A percentile compares a stretch with the other conserved stretches of the same genome.
These are phyloP conservation scores for Actinomortierella wolfii DNA, from an alignment of 371 early-diverging fungal genomes.

Conservation along the genomic window DNA sequence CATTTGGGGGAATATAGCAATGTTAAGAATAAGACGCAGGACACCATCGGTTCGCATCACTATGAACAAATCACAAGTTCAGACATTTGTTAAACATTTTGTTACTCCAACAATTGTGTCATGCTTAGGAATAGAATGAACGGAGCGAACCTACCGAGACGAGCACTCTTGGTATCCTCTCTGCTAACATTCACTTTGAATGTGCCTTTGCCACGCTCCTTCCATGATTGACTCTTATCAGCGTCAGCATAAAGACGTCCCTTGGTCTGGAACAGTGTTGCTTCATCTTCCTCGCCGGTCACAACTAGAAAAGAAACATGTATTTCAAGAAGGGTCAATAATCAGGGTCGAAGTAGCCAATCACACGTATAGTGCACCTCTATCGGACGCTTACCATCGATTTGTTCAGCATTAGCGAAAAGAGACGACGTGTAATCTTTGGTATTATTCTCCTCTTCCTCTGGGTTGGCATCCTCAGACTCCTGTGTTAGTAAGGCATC, in stretches of 20 bases:
- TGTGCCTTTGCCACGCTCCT: constrained; percentile 40
- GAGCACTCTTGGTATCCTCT: constrained; percentile 20
- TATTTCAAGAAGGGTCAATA: neutral
- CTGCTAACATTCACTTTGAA: constrained; percentile 38
- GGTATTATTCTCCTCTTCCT: constrained; percentile 19
- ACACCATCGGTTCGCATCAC: constrained; percentile 44
- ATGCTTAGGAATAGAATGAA: neutral
- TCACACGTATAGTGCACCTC: neutral
- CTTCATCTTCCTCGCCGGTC: constrained; percentile 42
- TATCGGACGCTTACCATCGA: constrained; percentile 20
- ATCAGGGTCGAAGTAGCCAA: neutral
- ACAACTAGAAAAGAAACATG: constrained; percentile 11
- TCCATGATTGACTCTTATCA: constrained; percentile 38
- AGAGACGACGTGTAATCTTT: constrained; percentile 16
- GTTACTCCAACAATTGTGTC: neutral
- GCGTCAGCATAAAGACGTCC: constrained; percentile 33
- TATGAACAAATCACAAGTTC: neutral
- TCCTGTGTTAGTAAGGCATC: constrained; percentile 35
- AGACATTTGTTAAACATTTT: neutral
- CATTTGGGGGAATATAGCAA: constrained; percentile 36
- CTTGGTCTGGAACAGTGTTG: constrained; percentile 31
- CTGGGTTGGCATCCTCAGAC: constrained; percentile 11
- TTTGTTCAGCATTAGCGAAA: constrained; percentile 35
- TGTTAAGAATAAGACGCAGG: constrained; percentile 34
- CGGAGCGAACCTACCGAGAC: constrained; percentile 22